Conservation (phyloP, 2,329 filamentous ascomycete species). For the Penicillium capsulatum region DNA sequence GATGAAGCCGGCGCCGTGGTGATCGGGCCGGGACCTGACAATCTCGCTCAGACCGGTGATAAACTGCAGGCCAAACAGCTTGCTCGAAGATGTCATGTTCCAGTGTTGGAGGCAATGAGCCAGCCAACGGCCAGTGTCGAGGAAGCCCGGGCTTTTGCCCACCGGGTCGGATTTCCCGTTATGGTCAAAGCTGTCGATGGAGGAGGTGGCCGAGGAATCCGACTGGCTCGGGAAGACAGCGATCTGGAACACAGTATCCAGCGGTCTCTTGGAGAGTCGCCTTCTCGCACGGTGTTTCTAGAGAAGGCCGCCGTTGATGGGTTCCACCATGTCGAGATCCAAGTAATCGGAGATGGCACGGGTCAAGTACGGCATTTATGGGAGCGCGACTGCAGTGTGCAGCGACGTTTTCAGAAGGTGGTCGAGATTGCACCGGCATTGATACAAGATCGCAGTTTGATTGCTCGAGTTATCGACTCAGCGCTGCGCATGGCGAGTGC, state of each 20-base stretch:
- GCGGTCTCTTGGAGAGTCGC: slow-evolving; percentile 55
- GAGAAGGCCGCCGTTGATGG: slow-evolving; percentile 61
- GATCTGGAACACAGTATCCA: slow-evolving; percentile 47
- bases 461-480: slow-evolving; percentile 51
- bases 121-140: slow-evolving; percentile 42
- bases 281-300: slow-evolving; percentile 54
- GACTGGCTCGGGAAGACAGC: slow-evolving; percentile 46
- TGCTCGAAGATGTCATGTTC: slow-evolving; percentile 51
- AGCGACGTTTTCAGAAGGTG: slow-evolving; percentile 59
- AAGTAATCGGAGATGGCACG: slow-evolving; percentile 55
- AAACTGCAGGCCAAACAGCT: slow-evolving; percentile 53
- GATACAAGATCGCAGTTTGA: slow-evolving; percentile 43
- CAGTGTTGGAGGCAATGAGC: slow-evolving; percentile 48
- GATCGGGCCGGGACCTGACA: slow-evolving; percentile 55
- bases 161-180: slow-evolving; percentile 49
- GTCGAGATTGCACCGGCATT: slow-evolving; percentile 57
- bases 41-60: slow-evolving; percentile 54
- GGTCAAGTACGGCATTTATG: slow-evolving; percentile 54
- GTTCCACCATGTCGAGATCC: slow-evolving; percentile 59
- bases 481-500: slow-evolving; percentile 43
- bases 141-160: slow-evolving; percentile 57
- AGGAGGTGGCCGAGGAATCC: slow-evolving; percentile 58
- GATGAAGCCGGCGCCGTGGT: slow-evolving; percentile 48
- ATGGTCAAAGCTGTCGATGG: slow-evolving; percentile 65
- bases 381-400: slow-evolving; percentile 60